These are phyloP conservation scores for Naganishia liquefaciens DNA, from an alignment of 1,284 basidiomycete species.

Conservation along the genomic window DNA sequence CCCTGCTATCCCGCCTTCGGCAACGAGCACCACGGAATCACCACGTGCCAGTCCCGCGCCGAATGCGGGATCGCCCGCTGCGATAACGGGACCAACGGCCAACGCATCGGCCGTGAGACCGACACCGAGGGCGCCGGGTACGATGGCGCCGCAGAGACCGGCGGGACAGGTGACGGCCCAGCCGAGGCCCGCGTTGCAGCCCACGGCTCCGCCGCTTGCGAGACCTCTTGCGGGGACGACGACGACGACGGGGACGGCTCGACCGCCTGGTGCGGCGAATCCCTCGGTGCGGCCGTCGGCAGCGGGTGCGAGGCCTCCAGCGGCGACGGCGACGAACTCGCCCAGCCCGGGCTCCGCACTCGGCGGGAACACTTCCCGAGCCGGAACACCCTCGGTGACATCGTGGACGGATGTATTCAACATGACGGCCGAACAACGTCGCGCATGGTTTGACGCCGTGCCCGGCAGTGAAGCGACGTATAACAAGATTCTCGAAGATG, in stretches of 20 bases:
- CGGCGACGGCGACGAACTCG: not conserved
- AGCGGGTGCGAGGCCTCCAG: not conserved
- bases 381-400: conserved; percentile 20
- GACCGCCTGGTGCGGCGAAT: not conserved
- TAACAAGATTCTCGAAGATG: conserved; percentile 25
- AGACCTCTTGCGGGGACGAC: not conserved
- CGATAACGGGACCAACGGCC: not conserved
- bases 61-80: not conserved
- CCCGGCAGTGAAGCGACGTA: conserved; percentile 25
- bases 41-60: conserved; percentile 14
- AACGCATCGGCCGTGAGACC: not conserved
- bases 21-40: conserved; percentile 2
- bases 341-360: conserved; percentile 3
- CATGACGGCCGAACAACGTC: conserved; percentile 27
- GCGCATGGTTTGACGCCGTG: conserved; percentile 19
- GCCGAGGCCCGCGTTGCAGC: not conserved
- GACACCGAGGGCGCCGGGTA: not conserved
- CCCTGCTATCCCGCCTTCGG: conserved; percentile 7
- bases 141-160: not conserved
- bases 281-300: conserved; percentile 3
- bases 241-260: not conserved
- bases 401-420: conserved; percentile 28
- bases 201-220: not conserved
- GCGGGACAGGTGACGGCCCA: conserved; percentile 4
- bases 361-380: not conserved